Evolutionary conservation across 495 filamentous ascomycete genomes (phyloP).

Genomic region (Talaromyces liani): DNA sequence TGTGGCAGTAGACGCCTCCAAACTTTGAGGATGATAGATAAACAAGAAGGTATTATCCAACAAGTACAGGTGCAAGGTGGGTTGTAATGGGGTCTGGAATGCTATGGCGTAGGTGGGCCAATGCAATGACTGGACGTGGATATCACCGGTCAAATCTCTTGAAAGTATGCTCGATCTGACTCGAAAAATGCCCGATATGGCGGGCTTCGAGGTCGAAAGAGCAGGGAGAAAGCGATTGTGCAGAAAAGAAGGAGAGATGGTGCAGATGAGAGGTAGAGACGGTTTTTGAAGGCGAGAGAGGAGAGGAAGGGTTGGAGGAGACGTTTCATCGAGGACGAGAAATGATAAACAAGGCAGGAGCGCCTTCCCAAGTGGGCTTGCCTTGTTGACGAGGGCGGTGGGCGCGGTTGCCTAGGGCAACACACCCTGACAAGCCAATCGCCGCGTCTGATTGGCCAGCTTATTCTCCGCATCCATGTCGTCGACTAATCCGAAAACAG

Average conservation of each 20-base stretch:
- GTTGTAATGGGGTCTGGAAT: neutral
- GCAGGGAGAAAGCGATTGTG: neutral
- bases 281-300: constrained; percentile 14
- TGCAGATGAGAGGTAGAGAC: neutral
- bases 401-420: constrained; percentile 5
- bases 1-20: neutral
- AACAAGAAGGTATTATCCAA: neutral
- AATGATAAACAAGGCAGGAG: constrained; percentile 1
- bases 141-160: constrained; percentile 11
- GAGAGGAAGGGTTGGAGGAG: constrained; percentile 12
- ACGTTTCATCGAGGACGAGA: neutral
- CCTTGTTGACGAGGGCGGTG: constrained; percentile 5
- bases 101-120: constrained; percentile 6
- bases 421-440: neutral
- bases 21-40: neutral
- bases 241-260: neutral
- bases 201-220: neutral
- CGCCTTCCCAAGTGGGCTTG: constrained; percentile 3
- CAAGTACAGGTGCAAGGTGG: neutral
- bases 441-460: neutral
- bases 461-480: constrained; percentile 7
- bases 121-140: neutral
- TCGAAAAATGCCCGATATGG: neutral
- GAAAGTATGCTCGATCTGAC: constrained; percentile 1
- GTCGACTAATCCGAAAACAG: neutral